Percentiles rank a stretch among this genome's conserved stretches.
These are phyloP conservation scores for Trametes villosa DNA, from an alignment of 768 basidiomycete genomes.

Conservation along the genomic window DNA sequence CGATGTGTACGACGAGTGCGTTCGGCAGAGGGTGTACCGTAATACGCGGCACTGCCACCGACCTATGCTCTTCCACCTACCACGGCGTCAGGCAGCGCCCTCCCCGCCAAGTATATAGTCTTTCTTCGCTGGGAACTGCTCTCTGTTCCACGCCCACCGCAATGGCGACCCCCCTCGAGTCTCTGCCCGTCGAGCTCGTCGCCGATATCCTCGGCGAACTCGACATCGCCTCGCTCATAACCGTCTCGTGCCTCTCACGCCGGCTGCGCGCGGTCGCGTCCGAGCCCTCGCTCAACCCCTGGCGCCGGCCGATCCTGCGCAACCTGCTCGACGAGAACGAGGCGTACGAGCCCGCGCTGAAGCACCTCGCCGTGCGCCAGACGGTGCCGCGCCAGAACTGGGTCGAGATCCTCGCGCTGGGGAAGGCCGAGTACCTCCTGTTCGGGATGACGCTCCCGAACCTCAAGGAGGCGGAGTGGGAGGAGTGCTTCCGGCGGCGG, in stretches of 20 bases:
- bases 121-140: not conserved
- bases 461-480: constrained; percentile 68
- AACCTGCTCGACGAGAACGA: constrained; percentile 44
- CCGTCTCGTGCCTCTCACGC: constrained; percentile 62
- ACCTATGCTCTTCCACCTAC: constrained; percentile 2
- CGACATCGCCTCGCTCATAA: constrained; percentile 62
- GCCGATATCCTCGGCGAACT: constrained; percentile 73
- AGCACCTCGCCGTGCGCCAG: constrained; percentile 62
- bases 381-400: constrained; percentile 79
- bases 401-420: constrained; percentile 74
- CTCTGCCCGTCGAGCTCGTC: constrained; percentile 77
- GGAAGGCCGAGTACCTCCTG: constrained; percentile 62
- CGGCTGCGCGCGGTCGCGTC: constrained; percentile 60
- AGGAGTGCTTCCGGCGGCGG: constrained; percentile 70
- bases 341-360: constrained; percentile 55
- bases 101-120: constrained; percentile 1
- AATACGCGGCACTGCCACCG: constrained; percentile 23
- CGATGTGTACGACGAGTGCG: not conserved
- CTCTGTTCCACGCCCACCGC: not conserved
- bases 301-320: constrained; percentile 71
- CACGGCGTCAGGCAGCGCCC: constrained; percentile 7
- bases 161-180: constrained; percentile 38
- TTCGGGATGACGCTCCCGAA: constrained; percentile 73
- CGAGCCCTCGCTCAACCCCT: constrained; percentile 71
- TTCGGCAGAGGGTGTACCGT: not conserved